phyloP scores from a whole-genome alignment of 1,284 basidiomycete genomes.

The Prillingera fragicola region DNA sequence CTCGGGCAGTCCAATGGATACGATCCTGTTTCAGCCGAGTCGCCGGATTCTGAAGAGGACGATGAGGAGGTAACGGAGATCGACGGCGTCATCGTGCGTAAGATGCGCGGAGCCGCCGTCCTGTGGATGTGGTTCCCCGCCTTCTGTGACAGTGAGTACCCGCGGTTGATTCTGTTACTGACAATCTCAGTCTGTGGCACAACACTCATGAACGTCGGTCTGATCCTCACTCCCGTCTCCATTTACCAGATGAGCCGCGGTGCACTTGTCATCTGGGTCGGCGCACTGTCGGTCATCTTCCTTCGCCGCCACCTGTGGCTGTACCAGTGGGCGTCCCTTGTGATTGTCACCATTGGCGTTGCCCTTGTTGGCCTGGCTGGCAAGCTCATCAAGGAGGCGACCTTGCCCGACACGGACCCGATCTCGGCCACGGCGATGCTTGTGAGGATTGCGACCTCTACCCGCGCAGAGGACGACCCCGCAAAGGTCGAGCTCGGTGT shows the following conservation, averaged over 20 bases:
- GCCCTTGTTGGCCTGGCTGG: slow-evolving; percentile 87
- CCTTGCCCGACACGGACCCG: background rate
- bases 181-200: slow-evolving; percentile 37
- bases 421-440: slow-evolving; percentile 3
- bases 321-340: slow-evolving; percentile 73
- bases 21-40: slow-evolving; percentile 42
- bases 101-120: slow-evolving; percentile 35
- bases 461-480: slow-evolving; percentile 37
- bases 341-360: slow-evolving; percentile 86
- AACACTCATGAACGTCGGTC: slow-evolving; percentile 88
- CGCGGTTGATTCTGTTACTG: too few relatives aligned
- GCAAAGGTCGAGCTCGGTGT: slow-evolving; percentile 57
- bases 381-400: slow-evolving; percentile 69
- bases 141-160: slow-evolving; percentile 47
- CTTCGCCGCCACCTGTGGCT: slow-evolving; percentile 58
- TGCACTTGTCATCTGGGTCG: slow-evolving; percentile 94
- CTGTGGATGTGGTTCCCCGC: slow-evolving; percentile 47
- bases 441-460: slow-evolving; percentile 1
- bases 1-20: slow-evolving; percentile 18
- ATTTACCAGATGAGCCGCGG: slow-evolving; percentile 99
- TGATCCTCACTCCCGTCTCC: slow-evolving; percentile 92
- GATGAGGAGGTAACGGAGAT: slow-evolving; percentile 10
- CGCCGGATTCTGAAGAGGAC: slow-evolving; percentile 29
- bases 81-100: slow-evolving; percentile 4
- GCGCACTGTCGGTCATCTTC: slow-evolving; percentile 85